These are phyloP conservation scores for Jacaranda copaia DNA, from an alignment of 257 asterid genomes.

Conservation along the genomic window DNA sequence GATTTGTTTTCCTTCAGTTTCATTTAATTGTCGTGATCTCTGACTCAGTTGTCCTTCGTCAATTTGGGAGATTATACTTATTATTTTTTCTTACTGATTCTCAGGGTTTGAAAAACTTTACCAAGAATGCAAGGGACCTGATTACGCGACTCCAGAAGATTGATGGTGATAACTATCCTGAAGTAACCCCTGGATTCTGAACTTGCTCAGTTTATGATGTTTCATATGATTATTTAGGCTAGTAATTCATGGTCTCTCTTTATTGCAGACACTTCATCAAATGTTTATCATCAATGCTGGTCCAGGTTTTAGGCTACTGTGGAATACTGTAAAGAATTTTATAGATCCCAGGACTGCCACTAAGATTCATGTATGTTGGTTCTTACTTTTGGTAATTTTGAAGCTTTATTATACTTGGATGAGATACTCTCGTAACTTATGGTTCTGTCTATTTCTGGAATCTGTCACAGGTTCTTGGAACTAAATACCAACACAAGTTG, in stretches of 20 bases:
- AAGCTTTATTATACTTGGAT: slow-evolving; percentile 19
- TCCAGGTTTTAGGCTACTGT: slow-evolving; percentile 84
- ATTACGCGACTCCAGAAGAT: slow-evolving; percentile 88
- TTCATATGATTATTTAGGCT: slow-evolving; percentile 25
- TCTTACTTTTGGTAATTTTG: slow-evolving; percentile 31
- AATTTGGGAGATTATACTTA: slow-evolving; percentile 12
- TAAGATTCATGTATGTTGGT: slow-evolving; percentile 79
- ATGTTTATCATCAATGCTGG: slow-evolving; percentile 99
- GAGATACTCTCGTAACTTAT: not conserved
- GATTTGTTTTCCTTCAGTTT: not conserved
- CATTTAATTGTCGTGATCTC: slow-evolving; percentile 25
- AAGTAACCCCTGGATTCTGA: slow-evolving; percentile 52
- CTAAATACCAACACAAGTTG: slow-evolving; percentile 81
- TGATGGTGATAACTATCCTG: slow-evolving; percentile 95
- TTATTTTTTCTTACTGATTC: slow-evolving; percentile 25
- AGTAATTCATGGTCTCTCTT: slow-evolving; percentile 36
- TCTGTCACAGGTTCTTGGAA: slow-evolving; percentile 78
- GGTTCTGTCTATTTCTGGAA: slow-evolving; percentile 35
- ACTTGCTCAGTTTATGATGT: slow-evolving; percentile 21
- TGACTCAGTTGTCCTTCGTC: slow-evolving; percentile 23
- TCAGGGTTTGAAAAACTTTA: slow-evolving; percentile 91
- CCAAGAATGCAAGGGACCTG: slow-evolving; percentile 88
- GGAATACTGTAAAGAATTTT: slow-evolving; percentile 88
- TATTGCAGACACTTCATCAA: slow-evolving; percentile 89
- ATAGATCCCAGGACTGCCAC: slow-evolving; percentile 95